Base-by-base conservation (phyloP, 2,329 filamentous ascomycete genomes). In the Zasmidium cellare region DNA sequence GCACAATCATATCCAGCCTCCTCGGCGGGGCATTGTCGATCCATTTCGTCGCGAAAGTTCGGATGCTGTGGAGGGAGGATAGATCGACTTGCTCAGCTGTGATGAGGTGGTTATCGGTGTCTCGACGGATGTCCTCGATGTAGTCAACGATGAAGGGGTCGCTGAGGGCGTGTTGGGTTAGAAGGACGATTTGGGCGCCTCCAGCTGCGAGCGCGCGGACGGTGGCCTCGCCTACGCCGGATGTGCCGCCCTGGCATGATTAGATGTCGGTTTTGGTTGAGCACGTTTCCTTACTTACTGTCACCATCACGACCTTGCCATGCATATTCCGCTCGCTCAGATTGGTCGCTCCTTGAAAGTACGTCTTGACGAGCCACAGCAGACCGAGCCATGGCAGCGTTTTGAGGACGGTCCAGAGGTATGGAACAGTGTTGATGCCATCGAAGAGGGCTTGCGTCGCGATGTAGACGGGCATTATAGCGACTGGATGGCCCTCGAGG, bases 41-140 rank as follows among this genome's bases (percentile, higher is more conserved):
- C 93, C 96, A 99, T 78, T 91, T 93, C 0, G 94, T 99, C 12
- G 94, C 94, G 73, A 99, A 99, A 62, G 87, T 83, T 41, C 94
- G 89, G 67, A 99, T 88, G 73, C 90, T 96, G 73, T 96, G 86
- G n/a, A 99, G 80, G 16, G 89, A 93, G 12, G 88, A 79, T 24
- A 99, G 84, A 71, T 99, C 92, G 67, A 96, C 91, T 76, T 96
- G 90, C 75, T 99, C 94, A 59, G 94, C 92, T 69, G 96, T 97
- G 66, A 99, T 91, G 70, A 99, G 82, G 58, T 92, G 82, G 76
- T 97, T 97, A 28, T 84, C 82, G 7, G 91, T 91, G 54, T 82
- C 80, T 24, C 82, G 79, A 55, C 96, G 88, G 45, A 99, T 76
- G 72, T 97, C 93, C 66, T 96, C 88, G 67, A 99, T 90, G 75